Evolutionary conservation across 2,329 filamentous ascomycete genomes (phyloP).

Genomic region (Ascochyta pisi): DNA sequence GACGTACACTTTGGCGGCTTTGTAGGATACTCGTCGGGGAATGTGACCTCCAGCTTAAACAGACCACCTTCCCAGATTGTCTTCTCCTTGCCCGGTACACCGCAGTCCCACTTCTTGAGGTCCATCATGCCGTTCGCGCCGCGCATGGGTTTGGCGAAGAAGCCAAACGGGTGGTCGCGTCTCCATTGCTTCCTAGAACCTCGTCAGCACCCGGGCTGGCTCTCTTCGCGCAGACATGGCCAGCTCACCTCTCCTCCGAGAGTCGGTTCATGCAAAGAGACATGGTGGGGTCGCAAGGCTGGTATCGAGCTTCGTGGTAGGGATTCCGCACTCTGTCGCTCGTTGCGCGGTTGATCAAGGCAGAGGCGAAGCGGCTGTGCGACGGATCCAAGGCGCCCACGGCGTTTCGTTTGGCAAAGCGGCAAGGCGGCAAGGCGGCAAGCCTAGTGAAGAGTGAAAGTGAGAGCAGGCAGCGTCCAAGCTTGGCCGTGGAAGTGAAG

Average conservation of each 20-base stretch:
- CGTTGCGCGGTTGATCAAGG: not conserved
- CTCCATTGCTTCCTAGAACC: slow-evolving; percentile 87
- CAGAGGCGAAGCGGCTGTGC: not conserved
- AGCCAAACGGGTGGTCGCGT: slow-evolving; percentile 95
- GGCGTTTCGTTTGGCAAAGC: slow-evolving; percentile 8
- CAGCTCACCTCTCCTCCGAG: slow-evolving; percentile 47
- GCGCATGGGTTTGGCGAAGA: slow-evolving; percentile 88
- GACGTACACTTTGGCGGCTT: slow-evolving; percentile 96
- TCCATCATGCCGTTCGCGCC: slow-evolving; percentile 83
- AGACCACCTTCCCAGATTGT: slow-evolving; percentile 98
- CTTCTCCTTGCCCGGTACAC: slow-evolving; percentile 93
- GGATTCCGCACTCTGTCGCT: not conserved
- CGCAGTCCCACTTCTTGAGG: slow-evolving; percentile 95
- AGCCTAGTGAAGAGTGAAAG: slow-evolving; percentile 16
- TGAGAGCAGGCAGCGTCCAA: slow-evolving; percentile 17
- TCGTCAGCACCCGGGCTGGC: slow-evolving; percentile 22
- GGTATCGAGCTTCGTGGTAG: not conserved
- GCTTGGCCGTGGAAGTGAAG: slow-evolving; percentile 21
- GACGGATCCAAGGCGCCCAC: not conserved
- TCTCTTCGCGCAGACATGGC: not conserved
- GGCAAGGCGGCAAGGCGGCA: slow-evolving; percentile 1
- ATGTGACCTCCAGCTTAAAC: slow-evolving; percentile 91
- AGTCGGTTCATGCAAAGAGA: slow-evolving; percentile 82
- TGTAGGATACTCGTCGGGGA: slow-evolving; percentile 97
- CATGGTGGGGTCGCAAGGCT: slow-evolving; percentile 59